These are phyloP conservation scores for Torrubiella hemipterigena DNA, from an alignment of 2,329 filamentous ascomycete genomes.

Conservation along the genomic window DNA sequence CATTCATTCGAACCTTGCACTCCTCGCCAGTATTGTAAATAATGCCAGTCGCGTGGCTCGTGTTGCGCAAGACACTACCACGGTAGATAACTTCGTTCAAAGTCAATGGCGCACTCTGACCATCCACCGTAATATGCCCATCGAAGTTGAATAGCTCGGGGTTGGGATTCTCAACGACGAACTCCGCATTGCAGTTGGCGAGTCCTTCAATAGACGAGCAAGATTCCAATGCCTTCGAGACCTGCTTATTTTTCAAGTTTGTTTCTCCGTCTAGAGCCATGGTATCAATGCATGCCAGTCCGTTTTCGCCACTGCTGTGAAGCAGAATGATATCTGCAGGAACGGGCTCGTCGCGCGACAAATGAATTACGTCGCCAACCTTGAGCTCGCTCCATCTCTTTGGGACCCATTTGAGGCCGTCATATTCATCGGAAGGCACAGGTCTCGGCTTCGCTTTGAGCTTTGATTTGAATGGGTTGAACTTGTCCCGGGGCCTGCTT, in stretches of 20 bases:
- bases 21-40: slow-evolving; percentile 86
- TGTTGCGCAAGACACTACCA: slow-evolving; percentile 77
- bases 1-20: slow-evolving; percentile 87
- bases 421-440: slow-evolving; percentile 48
- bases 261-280: slow-evolving; percentile 80
- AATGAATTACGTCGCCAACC: slow-evolving; percentile 36
- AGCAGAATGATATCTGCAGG: slow-evolving; percentile 77
- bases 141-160: slow-evolving; percentile 68
- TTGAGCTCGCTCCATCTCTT: slow-evolving; percentile 32
- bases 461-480: slow-evolving; percentile 20
- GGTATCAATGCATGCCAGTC: slow-evolving; percentile 71
- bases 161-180: slow-evolving; percentile 68
- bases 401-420: slow-evolving; percentile 37
- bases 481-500: slow-evolving; percentile 12
- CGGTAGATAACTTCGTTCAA: slow-evolving; percentile 76
- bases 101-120: slow-evolving; percentile 56
- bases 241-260: slow-evolving; percentile 66
- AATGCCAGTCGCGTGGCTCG: slow-evolving; percentile 56
- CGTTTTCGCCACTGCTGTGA: slow-evolving; percentile 65
- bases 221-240: slow-evolving; percentile 45
- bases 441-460: slow-evolving; percentile 15
- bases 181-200: slow-evolving; percentile 41
- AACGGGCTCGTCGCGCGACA: slow-evolving; percentile 59
- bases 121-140: slow-evolving; percentile 49
- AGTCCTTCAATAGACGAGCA: slow-evolving; percentile 46